Evolutionary conservation across 202 grass and related monocot genomes (phyloP), one percentile per base, ranked within the genome.

Genomic region (Dendrocalamus latiflorus): DNA sequence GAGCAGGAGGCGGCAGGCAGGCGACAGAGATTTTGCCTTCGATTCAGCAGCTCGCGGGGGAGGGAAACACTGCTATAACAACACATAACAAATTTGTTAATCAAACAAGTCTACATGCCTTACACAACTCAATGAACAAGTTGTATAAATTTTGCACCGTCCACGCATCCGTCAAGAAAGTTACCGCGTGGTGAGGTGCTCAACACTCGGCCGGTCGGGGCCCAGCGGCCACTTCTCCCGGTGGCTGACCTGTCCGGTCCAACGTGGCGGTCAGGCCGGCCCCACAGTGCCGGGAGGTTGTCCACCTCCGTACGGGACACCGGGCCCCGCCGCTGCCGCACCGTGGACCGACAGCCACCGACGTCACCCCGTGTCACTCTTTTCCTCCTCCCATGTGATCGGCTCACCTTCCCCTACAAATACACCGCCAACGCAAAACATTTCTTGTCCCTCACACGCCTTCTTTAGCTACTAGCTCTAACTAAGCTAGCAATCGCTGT

Each of bases 241-340:
- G 78, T 70, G 30, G 65, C 38, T 65, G 76, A 81, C 69, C 42
- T 49, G 62, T 62, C 78, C 34, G n/a, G 53, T 55, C 83, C 83
- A 68, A 75, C 76, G 44, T 68, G 80, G 18, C 42, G n/a, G 67
- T 67, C 78, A 6, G 22, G 36, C 33, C 68, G 70, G 63, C 59
- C 86, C 78, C 72, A 48, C 28, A 8, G 5, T 95, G 96, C 90
- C 96, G 91, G 91, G 76, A 48, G 36, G 54, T 42, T 93, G 91
- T 87, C 74, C 82, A 48, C 82, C 80, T 61, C 47, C 5, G 7
- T 67, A 76, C 77, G 60, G 9, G 83, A 95, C 93, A 91, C 72
- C 4, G 90, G 88, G 92, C 9, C 88, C 88, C 79, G 1, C 72
- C 22, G 4, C 11, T 93, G 95, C 87, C 77, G 15, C 38, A 9